These are phyloP conservation scores for Pythium apleroticum DNA, from an alignment of 352 stramenopile genomes.

Conservation along the genomic window DNA sequence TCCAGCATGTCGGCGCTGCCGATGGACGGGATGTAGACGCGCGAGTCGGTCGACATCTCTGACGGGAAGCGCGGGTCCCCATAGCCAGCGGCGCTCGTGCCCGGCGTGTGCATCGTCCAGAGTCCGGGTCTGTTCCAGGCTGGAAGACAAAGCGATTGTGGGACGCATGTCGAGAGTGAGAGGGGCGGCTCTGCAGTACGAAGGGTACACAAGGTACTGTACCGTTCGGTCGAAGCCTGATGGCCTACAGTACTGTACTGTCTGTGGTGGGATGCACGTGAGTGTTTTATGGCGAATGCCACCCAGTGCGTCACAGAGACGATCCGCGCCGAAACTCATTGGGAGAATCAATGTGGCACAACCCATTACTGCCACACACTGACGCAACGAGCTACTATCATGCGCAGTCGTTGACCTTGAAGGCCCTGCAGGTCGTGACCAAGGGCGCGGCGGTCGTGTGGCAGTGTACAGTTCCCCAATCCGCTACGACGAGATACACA, in stretches of 20 bases:
- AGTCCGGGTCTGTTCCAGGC: background rate
- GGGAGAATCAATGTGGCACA: no score
- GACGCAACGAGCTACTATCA: no score
- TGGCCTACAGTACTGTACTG: no score
- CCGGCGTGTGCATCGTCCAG: background rate
- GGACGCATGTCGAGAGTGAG: no score
- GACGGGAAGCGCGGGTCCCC: background rate
- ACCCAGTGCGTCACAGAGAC: background rate
- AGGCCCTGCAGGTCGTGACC: constrained; percentile 64
- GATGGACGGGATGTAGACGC: constrained; percentile 4
- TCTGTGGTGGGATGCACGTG: no score
- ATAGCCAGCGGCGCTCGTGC: background rate
- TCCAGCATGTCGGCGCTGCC: constrained; percentile 1
- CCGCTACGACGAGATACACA: constrained; percentile 45
- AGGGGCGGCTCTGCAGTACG: no score
- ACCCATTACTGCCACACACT: no score
- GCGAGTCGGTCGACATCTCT: background rate
- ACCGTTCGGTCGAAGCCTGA: no score
- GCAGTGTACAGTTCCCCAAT: constrained; percentile 57
- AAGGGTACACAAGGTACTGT: no score
- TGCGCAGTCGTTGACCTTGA: no score
- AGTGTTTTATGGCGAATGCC: background rate
- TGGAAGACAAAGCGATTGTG: background rate
- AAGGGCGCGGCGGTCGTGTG: constrained; percentile 49
- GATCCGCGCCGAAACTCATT: background rate